Evolutionary conservation across 495 filamentous ascomycete species (phyloP), one percentile per base, ranked within the genome.

Genomic region (Aspergillus steynii): DNA sequence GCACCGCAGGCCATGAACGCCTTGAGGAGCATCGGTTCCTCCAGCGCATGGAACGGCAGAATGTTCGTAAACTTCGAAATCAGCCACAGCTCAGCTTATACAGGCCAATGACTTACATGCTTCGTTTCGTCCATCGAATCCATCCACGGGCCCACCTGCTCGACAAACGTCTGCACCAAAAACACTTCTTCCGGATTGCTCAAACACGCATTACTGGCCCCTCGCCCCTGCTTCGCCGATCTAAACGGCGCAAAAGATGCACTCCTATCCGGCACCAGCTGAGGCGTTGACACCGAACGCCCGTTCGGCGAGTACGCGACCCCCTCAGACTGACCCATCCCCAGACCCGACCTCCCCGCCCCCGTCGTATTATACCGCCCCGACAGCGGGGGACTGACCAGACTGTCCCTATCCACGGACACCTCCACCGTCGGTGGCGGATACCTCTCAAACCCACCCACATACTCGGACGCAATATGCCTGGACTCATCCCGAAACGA

Each of bases 91-190:
- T 29, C 5, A 28, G 29, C 29, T 52, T 5, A 15, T 20, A 29
- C 32, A 29, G 7, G 26, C 10, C 20, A 8, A 48, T 20, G 14
- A 74, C 84, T 66, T 76, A 90, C 87, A 75, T 97, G 91, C 79
- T 96, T 96, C 68, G 85, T 81, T 31, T 84, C 82, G 77, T 97
- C 90, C 78, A 97, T 85, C 52, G 86, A 90, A 71, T 98, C 95
- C 92, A 99, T 95, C 90, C 94, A 96, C 20, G 90, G 73, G 3
- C 90, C 93, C 15, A 99, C 89, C 64, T 97, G 90, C 67, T 96
- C 91, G 29, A 95, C 86, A 69, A 96, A 99, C 0, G 90, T 86
- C 69, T 96, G 92, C 86, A 99, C 90, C 66, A 92, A 90, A 47
- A 87, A 79, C 2, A 92, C 82, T 70, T 96, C 90, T 50, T 96